Evolutionary conservation across 495 filamentous ascomycete species (phyloP).

Genomic region (Penicillium simplicissimum): DNA sequence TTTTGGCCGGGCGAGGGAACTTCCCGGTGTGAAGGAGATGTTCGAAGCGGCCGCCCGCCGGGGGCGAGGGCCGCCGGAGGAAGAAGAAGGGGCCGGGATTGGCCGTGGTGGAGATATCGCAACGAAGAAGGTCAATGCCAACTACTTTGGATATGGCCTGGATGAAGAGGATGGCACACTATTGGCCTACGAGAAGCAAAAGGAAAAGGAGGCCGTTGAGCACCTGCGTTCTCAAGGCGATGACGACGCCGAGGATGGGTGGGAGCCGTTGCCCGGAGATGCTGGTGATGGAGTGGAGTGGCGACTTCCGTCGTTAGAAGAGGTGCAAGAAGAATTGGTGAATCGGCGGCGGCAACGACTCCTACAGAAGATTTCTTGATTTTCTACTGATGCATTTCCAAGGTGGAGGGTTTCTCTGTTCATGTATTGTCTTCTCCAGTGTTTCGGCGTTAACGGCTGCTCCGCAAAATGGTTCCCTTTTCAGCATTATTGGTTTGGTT

Average conservation of each 20-base stretch:
- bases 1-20: constrained; percentile 85
- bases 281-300: constrained; percentile 78
- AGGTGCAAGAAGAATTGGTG: constrained; percentile 89
- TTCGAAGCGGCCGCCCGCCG: constrained; percentile 72
- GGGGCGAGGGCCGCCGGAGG: constrained; percentile 58
- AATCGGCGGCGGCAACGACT: constrained; percentile 80
- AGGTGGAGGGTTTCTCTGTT: constrained; percentile 4
- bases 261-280: constrained; percentile 88
- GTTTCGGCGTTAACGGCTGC: constrained; percentile 32
- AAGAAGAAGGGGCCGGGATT: constrained; percentile 58
- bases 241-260: constrained; percentile 55
- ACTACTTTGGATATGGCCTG: constrained; percentile 92
- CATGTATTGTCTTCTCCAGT: constrained; percentile 17
- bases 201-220: constrained; percentile 80
- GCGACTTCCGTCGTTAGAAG: constrained; percentile 81
- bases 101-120: constrained; percentile 67
- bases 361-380: constrained; percentile 73
- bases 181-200: constrained; percentile 76
- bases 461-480: constrained; percentile 24
- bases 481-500: constrained; percentile 12
- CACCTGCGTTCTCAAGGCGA: constrained; percentile 53
- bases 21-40: constrained; percentile 95
- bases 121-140: constrained; percentile 82
- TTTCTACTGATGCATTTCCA: not conserved
- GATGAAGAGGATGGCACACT: constrained; percentile 90